phyloP scores from a whole-genome alignment of 2,329 filamentous ascomycete genomes.

The Thielaviopsis punctulata region DNA sequence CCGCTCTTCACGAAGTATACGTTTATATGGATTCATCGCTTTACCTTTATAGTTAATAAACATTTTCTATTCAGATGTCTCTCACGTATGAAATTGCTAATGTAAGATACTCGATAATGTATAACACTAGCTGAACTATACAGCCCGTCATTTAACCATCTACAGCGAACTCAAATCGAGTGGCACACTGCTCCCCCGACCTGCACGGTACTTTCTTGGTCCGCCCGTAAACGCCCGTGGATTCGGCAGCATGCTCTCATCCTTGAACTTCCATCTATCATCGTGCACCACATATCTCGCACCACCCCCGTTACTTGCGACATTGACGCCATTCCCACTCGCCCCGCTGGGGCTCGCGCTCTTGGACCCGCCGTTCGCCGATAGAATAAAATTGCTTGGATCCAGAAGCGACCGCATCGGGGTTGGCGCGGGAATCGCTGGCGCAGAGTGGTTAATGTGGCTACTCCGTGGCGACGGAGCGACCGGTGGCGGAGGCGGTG shows the following conservation, averaged over 20 bases:
- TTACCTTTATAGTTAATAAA: too few species aligned
- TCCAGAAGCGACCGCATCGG: constrained; percentile 49
- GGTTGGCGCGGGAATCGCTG: constrained; percentile 20
- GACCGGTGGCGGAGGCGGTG: too few species aligned
- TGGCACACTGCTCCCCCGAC: constrained; percentile 84
- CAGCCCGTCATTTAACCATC: background rate
- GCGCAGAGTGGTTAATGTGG: constrained; percentile 20
- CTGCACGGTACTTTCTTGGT: constrained; percentile 67
- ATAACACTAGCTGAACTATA: background rate
- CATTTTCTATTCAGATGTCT: too few species aligned
- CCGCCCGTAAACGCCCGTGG: constrained; percentile 66
- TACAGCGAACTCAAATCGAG: constrained; percentile 54
- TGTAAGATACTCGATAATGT: background rate
- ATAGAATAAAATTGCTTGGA: constrained; percentile 58
- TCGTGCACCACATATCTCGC: constrained; percentile 51
- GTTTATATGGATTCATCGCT: too few species aligned
- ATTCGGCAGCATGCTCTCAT: constrained; percentile 66
- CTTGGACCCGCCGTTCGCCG: constrained; percentile 38
- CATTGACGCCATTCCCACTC: constrained; percentile 17
- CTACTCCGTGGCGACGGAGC: constrained; percentile 18
- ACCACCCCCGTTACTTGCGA: constrained; percentile 11
- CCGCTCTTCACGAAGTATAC: too few species aligned
- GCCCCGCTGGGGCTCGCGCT: constrained; percentile 25
- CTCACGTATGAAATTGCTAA: too few species aligned
- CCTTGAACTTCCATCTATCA: constrained; percentile 69